Conservation (phyloP, 495 filamentous ascomycete species). For the Hypoxylon perforatum region DNA sequence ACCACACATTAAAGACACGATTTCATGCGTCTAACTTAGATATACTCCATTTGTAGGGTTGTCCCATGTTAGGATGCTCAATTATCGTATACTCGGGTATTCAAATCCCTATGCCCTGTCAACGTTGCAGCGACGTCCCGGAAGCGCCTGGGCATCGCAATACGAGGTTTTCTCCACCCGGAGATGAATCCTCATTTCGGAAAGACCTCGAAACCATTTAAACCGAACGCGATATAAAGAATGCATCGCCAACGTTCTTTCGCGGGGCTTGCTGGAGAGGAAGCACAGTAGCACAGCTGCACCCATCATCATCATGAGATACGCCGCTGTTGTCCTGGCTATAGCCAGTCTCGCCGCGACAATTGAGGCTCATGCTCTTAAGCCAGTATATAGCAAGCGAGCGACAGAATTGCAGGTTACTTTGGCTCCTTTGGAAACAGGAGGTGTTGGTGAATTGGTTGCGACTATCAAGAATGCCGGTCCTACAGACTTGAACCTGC, state of each 20-base stretch:
- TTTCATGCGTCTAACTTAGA: no score
- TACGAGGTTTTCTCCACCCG: slow-evolving; percentile 25
- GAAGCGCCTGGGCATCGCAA: slow-evolving; percentile 11
- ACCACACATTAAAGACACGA: no score
- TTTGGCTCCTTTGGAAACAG: slow-evolving; percentile 3
- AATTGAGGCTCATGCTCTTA: background rate
- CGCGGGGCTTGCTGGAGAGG: background rate
- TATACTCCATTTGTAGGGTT: no score
- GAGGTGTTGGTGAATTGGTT: slow-evolving; percentile 22
- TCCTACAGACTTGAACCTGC: slow-evolving; percentile 24
- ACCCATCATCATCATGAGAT: slow-evolving; percentile 16
- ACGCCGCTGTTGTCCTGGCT: slow-evolving; percentile 4
- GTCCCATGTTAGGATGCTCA: no score
- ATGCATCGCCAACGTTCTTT: background rate
- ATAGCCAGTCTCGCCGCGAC: slow-evolving; percentile 6
- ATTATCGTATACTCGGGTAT: background rate
- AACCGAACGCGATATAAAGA: background rate
- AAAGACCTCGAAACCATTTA: background rate
- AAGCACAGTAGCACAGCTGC: background rate
- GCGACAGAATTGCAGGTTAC: slow-evolving; percentile 20
- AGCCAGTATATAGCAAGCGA: background rate
- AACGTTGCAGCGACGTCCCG: slow-evolving; percentile 15
- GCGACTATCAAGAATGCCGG: slow-evolving; percentile 30
- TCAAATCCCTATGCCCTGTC: background rate
- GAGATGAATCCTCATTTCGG: slow-evolving; percentile 10